phyloP scores from a whole-genome alignment of 176 grass and related monocot genomes.

The Tuctoria greenei region DNA sequence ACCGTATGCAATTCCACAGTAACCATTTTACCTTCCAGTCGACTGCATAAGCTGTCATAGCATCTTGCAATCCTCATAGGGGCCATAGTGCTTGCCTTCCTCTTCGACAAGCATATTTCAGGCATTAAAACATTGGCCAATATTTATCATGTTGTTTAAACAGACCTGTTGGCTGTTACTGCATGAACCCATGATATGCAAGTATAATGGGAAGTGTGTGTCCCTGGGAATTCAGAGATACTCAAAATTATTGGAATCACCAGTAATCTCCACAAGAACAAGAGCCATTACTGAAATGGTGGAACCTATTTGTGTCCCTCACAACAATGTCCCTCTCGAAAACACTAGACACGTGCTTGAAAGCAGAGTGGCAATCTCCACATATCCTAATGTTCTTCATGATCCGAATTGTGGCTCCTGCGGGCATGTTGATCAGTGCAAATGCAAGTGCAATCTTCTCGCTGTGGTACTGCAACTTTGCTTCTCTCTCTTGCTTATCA shows the following conservation, averaged over 20 bases:
- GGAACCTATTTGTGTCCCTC: conserved; percentile 76
- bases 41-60: conserved; percentile 1
- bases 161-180: not conserved
- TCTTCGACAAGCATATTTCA: not conserved
- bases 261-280: conserved; percentile 85
- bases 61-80: conserved; percentile 3
- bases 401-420: conserved; percentile 55
- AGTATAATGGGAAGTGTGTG: not conserved
- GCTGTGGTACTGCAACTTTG: conserved; percentile 66
- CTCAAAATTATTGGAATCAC: conserved; percentile 32
- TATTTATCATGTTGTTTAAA: not conserved
- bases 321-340: conserved; percentile 63
- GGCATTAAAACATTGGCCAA: not conserved
- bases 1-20: not conserved
- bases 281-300: conserved; percentile 61
- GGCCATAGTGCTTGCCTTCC: not conserved
- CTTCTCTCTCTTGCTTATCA: conserved; percentile 55
- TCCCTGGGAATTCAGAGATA: not conserved
- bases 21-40: not conserved
- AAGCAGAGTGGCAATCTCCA: conserved; percentile 72
- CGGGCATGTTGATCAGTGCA: conserved; percentile 60
- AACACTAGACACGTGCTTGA: conserved; percentile 61
- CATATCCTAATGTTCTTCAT: conserved; percentile 90
- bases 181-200: not conserved
- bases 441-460: conserved; percentile 81